These are phyloP conservation scores for Aspergillus leporis DNA, from an alignment of 495 filamentous ascomycete species.

Conservation along the genomic window DNA sequence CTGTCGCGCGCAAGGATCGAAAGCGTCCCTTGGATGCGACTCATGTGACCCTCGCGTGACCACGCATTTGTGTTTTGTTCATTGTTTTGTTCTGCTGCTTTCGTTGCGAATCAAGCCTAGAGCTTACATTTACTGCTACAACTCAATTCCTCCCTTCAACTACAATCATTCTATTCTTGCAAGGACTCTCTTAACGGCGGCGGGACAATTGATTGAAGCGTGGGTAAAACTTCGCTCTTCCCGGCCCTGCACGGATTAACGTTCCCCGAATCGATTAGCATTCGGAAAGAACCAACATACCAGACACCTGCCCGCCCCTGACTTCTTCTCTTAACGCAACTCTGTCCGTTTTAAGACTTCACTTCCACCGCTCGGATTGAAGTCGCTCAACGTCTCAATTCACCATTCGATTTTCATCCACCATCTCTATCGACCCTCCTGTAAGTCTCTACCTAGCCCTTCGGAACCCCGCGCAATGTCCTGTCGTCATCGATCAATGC, in stretches of 20 bases:
- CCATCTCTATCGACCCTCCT: background rate
- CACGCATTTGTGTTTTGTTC: background rate
- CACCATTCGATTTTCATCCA: conserved; percentile 13
- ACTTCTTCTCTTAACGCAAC: conserved; percentile 12
- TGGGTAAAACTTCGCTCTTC: conserved; percentile 7
- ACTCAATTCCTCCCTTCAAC: background rate
- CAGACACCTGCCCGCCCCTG: conserved; percentile 20
- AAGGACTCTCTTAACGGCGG: background rate
- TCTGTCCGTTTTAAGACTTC: background rate
- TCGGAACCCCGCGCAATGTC: conserved; percentile 1
- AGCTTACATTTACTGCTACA: background rate
- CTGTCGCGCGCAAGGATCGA: background rate
- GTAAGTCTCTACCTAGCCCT: conserved; percentile 16
- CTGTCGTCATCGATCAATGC: conserved; percentile 16
- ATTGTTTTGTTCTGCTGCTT: background rate
- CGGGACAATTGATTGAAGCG: background rate
- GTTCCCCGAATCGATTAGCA: conserved; percentile 26
- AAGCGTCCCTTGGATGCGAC: background rate
- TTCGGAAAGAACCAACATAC: conserved; percentile 27
- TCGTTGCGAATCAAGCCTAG: background rate
- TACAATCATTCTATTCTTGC: background rate
- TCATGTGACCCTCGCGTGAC: background rate
- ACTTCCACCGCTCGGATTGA: background rate
- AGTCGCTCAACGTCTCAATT: background rate
- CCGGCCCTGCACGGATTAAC: conserved; percentile 26